These are phyloP conservation scores for Cucurbita moschata DNA, from an alignment of 306 rosid species.

Conservation along the genomic window DNA sequence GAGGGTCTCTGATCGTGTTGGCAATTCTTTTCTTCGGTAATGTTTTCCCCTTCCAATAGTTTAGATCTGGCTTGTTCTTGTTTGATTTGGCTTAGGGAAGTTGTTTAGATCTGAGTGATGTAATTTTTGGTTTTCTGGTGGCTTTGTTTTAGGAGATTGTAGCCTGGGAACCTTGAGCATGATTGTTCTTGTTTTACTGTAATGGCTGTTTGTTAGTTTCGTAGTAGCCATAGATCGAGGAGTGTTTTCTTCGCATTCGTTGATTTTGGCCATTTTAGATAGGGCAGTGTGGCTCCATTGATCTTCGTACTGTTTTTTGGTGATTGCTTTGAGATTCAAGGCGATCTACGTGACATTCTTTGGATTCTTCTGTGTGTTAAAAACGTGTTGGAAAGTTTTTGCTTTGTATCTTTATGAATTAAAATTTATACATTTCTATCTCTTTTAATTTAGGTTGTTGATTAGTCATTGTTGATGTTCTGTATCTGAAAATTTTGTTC, in stretches of 20 bases:
- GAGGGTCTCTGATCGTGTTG: conserved; percentile 41
- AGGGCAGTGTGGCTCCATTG: neutral
- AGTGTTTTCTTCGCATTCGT: neutral
- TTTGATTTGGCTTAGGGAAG: neutral
- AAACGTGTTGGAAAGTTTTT: neutral
- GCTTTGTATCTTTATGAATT: neutral
- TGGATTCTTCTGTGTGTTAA: neutral
- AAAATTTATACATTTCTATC: neutral
- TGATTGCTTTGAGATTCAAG: neutral
- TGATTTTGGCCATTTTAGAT: neutral
- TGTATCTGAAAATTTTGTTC: neutral
- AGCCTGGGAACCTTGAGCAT: neutral
- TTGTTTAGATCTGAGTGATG: conserved; percentile 20
- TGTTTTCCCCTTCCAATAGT: neutral
- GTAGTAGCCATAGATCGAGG: neutral
- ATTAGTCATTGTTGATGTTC: neutral
- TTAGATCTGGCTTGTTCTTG: conserved; percentile 28
- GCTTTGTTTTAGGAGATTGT: neutral
- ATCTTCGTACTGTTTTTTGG: neutral
- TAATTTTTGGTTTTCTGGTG: neutral
- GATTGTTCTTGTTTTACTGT: neutral
- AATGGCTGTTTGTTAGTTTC: neutral
- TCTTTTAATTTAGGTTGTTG: neutral
- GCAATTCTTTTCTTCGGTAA: conserved; percentile 65
- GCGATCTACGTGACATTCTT: neutral